A percentile compares a stretch with the other conserved stretches of the same genome.
Evolutionary conservation across 306 rosid species (phyloP).

Genomic region (Rubus idaeus): DNA sequence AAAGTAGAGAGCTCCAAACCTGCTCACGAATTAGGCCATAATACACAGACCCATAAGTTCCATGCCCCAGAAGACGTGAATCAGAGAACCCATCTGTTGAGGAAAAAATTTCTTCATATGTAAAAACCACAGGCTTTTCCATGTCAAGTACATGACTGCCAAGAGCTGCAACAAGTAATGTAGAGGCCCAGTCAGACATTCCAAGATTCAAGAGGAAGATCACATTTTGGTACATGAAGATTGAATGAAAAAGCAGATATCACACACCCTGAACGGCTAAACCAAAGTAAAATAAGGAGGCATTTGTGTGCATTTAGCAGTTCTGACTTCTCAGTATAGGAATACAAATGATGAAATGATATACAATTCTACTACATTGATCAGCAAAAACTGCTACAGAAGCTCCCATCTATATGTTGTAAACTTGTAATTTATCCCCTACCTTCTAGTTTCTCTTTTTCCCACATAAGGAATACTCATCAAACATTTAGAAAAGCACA

Average conservation of each 20-base stretch:
- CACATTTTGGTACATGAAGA: not conserved
- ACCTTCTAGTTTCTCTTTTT: not conserved
- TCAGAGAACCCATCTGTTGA: constrained; percentile 86
- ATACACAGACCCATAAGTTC: constrained; percentile 94
- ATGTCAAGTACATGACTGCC: constrained; percentile 65
- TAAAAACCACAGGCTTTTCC: constrained; percentile 79
- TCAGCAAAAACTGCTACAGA: not conserved
- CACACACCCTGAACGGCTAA: not conserved
- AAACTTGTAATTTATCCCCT: not conserved
- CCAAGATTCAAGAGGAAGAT: constrained; percentile 17
- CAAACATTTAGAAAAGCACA: constrained; percentile 9
- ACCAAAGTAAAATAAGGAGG: not conserved
- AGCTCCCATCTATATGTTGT: not conserved
- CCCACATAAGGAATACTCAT: not conserved
- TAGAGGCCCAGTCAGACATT: constrained; percentile 12
- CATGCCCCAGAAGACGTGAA: constrained; percentile 86
- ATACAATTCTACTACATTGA: not conserved
- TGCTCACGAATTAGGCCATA: constrained; percentile 76
- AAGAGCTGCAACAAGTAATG: constrained; percentile 52
- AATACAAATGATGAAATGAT: not conserved
- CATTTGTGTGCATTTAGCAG: not conserved
- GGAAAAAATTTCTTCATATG: constrained; percentile 73
- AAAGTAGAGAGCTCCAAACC: constrained; percentile 47
- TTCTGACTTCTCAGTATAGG: not conserved
- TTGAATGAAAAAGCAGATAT: not conserved